Evolutionary conservation across 2,329 filamentous ascomycete species (phyloP), one percentile per base, ranked within the genome.

Genomic region (Bertia moriformis): DNA sequence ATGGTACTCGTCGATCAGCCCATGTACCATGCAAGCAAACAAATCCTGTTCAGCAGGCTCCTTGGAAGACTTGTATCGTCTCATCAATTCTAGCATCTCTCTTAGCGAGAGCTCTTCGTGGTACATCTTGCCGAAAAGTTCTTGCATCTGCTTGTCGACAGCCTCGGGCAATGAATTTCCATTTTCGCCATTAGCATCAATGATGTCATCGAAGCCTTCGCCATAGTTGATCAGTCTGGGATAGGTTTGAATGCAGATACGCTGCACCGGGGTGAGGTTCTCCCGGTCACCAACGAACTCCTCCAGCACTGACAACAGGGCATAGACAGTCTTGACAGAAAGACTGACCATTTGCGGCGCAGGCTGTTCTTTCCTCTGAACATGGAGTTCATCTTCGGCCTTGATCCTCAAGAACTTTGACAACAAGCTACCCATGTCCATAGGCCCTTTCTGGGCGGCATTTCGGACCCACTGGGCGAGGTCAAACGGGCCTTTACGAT

Each of bases 61-160:
- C 37, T 77, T 75, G 1, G 93, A 96, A 41, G 78, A 78, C 56
- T 98, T 96, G 62, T 94, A 93, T 41, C 74, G 72, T 45, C 86
- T 79, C 51, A 98, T 73, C 29, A 86, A 74, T 44, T 83, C 78
- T 39, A 98, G 82, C 46, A 98, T 83, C 40, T 85, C 77, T 40
- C 85, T 76, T 14, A 95, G 83, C 45, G 89, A 81, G 15, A 88
- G 77, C 47, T 95, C 86, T 46, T 85, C 82, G 46, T 85, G 83
- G 55, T 98, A 98, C 88, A 98, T 96, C 51, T 84, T 84, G 59
- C 94, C 95, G 58, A 95, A 98, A 45, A 94, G 80, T 47, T 95
- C 86, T 52, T 96, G 88, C 91, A 98, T 98, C 55, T 86, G 84
- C 46, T 73, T 76, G 48, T 93, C 88, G 40, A 89, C 85, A 17